These are phyloP conservation scores for Kentomonas sorsogonicus DNA, from an alignment of 208 protist species.

Conservation along the genomic window DNA sequence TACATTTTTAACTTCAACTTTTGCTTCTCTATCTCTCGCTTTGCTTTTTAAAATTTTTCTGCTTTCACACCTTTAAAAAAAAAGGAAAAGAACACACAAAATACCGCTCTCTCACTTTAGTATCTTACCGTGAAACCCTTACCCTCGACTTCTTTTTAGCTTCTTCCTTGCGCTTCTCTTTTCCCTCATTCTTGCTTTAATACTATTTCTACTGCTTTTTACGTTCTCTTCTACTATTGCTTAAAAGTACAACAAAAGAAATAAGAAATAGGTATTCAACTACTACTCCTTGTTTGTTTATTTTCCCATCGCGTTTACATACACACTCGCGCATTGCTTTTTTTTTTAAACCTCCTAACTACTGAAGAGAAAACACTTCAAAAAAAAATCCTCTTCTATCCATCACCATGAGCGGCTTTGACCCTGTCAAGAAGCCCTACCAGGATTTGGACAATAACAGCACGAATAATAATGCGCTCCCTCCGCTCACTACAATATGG, in stretches of 20 bases:
- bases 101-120: no score
- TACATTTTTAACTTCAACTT: background rate
- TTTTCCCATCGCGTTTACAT: conserved; percentile 11
- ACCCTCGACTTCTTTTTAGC: no score
- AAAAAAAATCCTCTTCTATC: background rate
- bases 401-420: conserved; percentile 5
- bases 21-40: background rate
- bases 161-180: background rate
- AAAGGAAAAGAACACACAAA: no score
- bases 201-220: conserved; percentile 12
- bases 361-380: background rate
- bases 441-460: background rate
- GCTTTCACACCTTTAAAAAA: background rate
- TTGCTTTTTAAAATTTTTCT: background rate
- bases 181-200: conserved; percentile 1
- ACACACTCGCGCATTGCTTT: background rate
- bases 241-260: conserved; percentile 4
- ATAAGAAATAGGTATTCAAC: conserved; percentile 1
- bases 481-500: background rate
- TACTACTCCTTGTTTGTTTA: background rate
- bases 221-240: background rate
- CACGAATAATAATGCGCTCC: background rate
- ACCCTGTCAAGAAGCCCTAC: conserved; percentile 3
- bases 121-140: no score
- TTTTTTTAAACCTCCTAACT: background rate